Evolutionary conservation across 768 basidiomycete genomes (phyloP), one percentile per base, ranked within the genome.

Genomic region (Mycena maculata): DNA sequence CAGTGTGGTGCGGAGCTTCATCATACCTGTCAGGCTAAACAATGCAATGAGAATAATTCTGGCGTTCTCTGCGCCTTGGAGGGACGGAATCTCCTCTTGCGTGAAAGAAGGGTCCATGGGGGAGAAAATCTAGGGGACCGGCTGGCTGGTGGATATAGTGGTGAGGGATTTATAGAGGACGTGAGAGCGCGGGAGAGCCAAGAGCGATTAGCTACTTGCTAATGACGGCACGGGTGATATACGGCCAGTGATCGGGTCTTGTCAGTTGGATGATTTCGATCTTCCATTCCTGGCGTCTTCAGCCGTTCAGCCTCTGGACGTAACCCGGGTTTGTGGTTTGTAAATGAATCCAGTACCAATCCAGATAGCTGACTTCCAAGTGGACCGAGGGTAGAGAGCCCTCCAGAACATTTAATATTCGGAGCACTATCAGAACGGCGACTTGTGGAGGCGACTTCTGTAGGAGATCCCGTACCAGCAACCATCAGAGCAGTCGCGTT

Each of bases 41-140:
- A 70, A 36, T 22, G 69, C 65, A 22, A 70, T 70, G 25, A 70
- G 41, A 20, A 70, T 58, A 18, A 59, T 30, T 28, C 69, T 42
- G 10, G 69, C 69, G 30, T 59, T 70, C 31, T 69, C 63, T 23
- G 63, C 63, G 50, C 68, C 68, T 31, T 60, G 57, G 9, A 69
- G n/a, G 23, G 58, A 55, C 44, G 41, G 62, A 10, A 63, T 48
- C 1, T 68, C 56, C 16, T 47, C 45, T 9, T 44, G 20, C n/a
- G 52, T 42, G 9, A 65, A 33, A 33, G 41, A 5, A 47, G 30
- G 36, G 7, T 30, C 36, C 57, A 38, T 20, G 33, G 15, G 23
- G 25, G 57, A 16, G 48, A 33, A 27, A n/a, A 54, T 27, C 20
- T 33, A 10, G 39, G 41, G 41, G 30, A 38, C 44, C 60, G 16